phyloP scores from a whole-genome alignment of 306 rosid genomes.

The Vigna unguiculata region DNA sequence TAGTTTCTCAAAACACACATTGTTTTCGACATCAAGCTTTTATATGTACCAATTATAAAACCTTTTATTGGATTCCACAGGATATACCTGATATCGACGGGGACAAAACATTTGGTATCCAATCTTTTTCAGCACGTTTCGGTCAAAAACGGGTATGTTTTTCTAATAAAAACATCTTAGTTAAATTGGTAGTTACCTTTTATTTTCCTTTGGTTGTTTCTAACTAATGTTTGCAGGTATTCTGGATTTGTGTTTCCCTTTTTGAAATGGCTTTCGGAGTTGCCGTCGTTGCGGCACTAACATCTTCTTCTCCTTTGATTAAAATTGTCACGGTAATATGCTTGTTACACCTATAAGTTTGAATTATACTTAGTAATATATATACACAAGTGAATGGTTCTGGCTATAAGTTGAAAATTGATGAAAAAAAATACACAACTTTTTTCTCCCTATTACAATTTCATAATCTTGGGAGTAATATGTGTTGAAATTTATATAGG shows the following conservation, averaged over 20 bases:
- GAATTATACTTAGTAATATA: not conserved
- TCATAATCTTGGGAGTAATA: no score
- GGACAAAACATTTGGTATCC: not conserved
- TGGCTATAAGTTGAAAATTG: not conserved
- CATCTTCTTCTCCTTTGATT: slow-evolving; percentile 68
- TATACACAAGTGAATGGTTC: not conserved
- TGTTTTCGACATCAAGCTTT: not conserved
- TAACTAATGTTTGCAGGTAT: not conserved
- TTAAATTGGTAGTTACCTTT: not conserved
- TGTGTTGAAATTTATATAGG: no score
- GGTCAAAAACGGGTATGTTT: not conserved
- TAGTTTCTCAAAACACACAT: not conserved
- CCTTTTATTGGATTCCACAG: not conserved
- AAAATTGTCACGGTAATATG: slow-evolving; percentile 67
- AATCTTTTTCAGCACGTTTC: not conserved
- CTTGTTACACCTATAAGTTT: not conserved
- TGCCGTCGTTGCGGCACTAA: not conserved
- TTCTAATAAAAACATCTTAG: not conserved
- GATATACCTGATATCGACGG: not conserved
- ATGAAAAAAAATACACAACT: not conserved
- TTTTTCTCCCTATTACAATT: no score
- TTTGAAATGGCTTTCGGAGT: not conserved
- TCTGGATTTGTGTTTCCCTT: not conserved
- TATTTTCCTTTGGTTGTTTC: not conserved
- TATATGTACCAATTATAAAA: not conserved